phyloP scores from a whole-genome alignment of 2,329 filamentous ascomycete species.

The Botrytis fabae region DNA sequence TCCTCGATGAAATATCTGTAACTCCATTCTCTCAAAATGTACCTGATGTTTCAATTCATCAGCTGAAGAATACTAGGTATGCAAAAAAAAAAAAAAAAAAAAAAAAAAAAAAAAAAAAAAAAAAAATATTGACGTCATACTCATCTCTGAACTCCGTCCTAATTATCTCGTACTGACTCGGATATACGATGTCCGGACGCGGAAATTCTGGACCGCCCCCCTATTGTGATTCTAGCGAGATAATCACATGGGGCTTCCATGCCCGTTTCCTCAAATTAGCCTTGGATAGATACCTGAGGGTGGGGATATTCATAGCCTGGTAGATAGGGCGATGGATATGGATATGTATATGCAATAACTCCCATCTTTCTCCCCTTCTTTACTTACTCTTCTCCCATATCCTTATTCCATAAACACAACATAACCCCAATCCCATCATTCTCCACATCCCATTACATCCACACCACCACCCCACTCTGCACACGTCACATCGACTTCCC shows the following conservation, averaged over 20 bases:
- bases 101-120: neutral
- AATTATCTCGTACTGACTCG: neutral
- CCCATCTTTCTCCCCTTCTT: neutral
- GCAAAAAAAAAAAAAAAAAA: neutral
- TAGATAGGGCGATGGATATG: neutral
- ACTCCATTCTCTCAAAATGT: accelerated
- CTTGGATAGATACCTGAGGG: too few relatives aligned
- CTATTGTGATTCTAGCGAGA: neutral
- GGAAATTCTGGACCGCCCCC: neutral
- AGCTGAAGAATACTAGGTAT: neutral
- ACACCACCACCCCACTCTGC: accelerated
- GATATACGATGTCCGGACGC: neutral
- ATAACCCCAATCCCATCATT: neutral
- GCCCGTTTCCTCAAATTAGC: neutral
- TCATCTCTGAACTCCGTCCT: neutral
- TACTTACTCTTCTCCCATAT: too few relatives aligned
- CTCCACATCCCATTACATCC: accelerated
- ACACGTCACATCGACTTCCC: too few relatives aligned
- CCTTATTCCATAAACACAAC: neutral
- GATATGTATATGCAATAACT: neutral
- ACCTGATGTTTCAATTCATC: neutral
- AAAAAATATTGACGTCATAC: neutral
- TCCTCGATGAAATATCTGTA: accelerated
- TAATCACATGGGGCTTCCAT: neutral
- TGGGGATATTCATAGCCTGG: too few relatives aligned